These are phyloP conservation scores for Penicillium odoratum DNA, from an alignment of 495 filamentous ascomycete genomes.

Conservation along the genomic window DNA sequence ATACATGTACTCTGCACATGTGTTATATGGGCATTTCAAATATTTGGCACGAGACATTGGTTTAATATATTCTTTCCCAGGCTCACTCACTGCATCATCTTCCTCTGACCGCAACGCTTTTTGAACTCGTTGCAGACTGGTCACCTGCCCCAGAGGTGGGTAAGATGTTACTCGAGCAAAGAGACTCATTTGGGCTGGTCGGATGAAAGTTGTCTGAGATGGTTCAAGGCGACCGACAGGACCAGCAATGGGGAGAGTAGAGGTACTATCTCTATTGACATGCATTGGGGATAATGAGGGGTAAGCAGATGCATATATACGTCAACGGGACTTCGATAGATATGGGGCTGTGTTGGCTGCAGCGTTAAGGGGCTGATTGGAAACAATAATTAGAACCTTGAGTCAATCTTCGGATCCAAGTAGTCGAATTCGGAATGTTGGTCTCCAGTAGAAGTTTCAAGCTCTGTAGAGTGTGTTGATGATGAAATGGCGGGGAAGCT, in stretches of 20 bases:
- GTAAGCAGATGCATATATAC: conserved; percentile 4
- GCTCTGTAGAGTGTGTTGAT: conserved; percentile 1
- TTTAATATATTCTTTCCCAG: too few relatives aligned
- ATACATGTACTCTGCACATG: neutral
- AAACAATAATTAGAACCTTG: too few relatives aligned
- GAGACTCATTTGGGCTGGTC: conserved; percentile 48
- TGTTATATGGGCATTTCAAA: neutral
- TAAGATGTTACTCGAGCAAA: conserved; percentile 55
- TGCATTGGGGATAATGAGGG: conserved; percentile 24
- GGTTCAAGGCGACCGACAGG: conserved; percentile 7
- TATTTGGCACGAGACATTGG: neutral
- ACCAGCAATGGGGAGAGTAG: conserved; percentile 27
- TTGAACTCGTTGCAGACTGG: conserved; percentile 48
- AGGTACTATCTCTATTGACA: conserved; percentile 19
- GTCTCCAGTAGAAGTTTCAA: neutral
- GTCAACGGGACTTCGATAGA: neutral
- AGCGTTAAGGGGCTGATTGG: neutral
- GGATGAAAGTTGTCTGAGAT: conserved; percentile 34
- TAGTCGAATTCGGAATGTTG: neutral
- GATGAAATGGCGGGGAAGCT: conserved; percentile 25
- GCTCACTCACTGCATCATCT: conserved; percentile 30
- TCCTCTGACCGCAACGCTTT: conserved; percentile 24
- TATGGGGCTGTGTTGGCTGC: neutral
- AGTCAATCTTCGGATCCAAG: neutral
- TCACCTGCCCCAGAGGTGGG: conserved; percentile 71